phyloP scores from a whole-genome alignment of 345 rosid species.

The Microcos paniculata region DNA sequence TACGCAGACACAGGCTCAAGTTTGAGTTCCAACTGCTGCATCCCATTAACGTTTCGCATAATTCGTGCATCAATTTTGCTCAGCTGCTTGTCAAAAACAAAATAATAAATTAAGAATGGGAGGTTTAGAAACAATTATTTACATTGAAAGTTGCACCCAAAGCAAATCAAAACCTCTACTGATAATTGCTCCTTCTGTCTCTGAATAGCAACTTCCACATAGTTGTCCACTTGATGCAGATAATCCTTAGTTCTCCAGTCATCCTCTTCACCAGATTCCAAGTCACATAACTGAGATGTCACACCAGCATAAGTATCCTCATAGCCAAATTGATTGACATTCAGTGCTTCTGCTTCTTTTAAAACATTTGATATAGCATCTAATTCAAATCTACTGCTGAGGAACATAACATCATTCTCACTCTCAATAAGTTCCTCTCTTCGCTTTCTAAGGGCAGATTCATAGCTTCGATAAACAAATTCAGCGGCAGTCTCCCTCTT shows the following conservation, averaged over 20 bases:
- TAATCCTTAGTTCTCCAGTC: constrained; percentile 75
- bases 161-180: constrained; percentile 57
- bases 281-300: constrained; percentile 72
- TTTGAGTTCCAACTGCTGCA: constrained; percentile 86
- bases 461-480: constrained; percentile 56
- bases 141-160: constrained; percentile 11
- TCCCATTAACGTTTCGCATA: constrained; percentile 63
- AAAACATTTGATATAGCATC: constrained; percentile 71
- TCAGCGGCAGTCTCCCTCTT: constrained; percentile 62
- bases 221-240: constrained; percentile 66
- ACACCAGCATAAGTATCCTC: constrained; percentile 56
- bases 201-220: constrained; percentile 75
- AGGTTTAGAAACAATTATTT: neutral
- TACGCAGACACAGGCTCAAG: constrained; percentile 66
- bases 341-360: constrained; percentile 74
- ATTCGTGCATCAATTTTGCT: constrained; percentile 79
- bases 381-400: constrained; percentile 58
- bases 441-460: constrained; percentile 64
- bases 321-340: constrained; percentile 69
- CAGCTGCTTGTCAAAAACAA: constrained; percentile 53
- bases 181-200: constrained; percentile 79
- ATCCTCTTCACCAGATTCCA: constrained; percentile 80
- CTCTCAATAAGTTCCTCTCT: constrained; percentile 58
- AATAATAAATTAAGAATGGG: constrained; percentile 15
- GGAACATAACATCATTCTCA: constrained; percentile 46